These are phyloP conservation scores for Eucalyptus dawsonii DNA, from an alignment of 345 rosid genomes.

Conservation along the genomic window DNA sequence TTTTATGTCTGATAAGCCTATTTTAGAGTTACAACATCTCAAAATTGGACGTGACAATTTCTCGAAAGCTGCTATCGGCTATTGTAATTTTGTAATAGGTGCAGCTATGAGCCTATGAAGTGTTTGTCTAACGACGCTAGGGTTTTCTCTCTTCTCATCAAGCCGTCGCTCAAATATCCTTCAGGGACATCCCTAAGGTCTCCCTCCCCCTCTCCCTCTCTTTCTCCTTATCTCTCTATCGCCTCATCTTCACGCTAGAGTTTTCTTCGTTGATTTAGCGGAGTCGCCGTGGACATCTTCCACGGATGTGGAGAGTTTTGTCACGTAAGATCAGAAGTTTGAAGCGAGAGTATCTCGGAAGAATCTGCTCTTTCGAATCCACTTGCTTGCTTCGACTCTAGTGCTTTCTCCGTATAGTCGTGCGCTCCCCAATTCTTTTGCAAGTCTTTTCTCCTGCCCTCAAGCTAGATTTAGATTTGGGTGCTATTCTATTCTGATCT, in stretches of 20 bases:
- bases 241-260: not conserved
- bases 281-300: not conserved
- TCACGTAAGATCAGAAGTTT: not conserved
- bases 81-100: not conserved
- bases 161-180: not conserved
- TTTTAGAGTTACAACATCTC: not conserved
- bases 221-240: not conserved
- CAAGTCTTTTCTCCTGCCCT: not conserved
- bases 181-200: not conserved
- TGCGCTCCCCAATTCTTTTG: not conserved
- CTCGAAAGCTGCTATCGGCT: not conserved
- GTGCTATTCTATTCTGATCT: too few species aligned
- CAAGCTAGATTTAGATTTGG: not conserved
- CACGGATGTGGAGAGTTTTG: not conserved
- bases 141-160: not conserved
- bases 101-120: not conserved
- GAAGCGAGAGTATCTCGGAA: not conserved
- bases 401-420: not conserved
- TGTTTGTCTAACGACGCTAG: not conserved
- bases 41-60: not conserved
- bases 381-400: not conserved
- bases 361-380: not conserved
- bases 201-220: not conserved
- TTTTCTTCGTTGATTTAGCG: not conserved
- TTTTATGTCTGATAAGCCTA: not conserved